Evolutionary conservation across 768 basidiomycete species (phyloP), one percentile per base, ranked within the genome.

Genomic region (Xanthoconium stramineum): DNA sequence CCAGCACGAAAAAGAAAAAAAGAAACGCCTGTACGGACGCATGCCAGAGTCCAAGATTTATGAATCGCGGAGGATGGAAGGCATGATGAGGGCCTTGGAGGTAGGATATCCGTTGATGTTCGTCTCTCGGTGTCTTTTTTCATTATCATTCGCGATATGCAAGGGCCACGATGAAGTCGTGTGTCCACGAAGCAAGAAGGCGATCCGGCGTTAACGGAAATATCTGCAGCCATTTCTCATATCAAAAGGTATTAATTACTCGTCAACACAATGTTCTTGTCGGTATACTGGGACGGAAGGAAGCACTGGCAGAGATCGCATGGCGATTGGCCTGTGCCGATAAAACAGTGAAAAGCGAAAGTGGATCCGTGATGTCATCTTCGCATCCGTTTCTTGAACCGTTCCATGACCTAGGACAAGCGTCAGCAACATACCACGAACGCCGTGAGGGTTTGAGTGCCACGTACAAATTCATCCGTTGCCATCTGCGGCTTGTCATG

Each of bases 331-430:
- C 19, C 14, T 8, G 30, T 33, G 43, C 15, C n/a, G 42, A 24
- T 10, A 24, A 12, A 19, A 19, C 19, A 19, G 38, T 39, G 15
- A 19, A 19, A 17, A 24, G 30, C 0, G 14, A 19, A 49, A 32
- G 17, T 6, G 13, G 10, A 14, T 19, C 24, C 39, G 10, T 7
- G 32, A 33, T 5, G 56, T 74, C 74, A 91, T 69, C 87, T 89
- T 39, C 88, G 83, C 90, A 94, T 92, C 55, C 94, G 78, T 75
- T 98, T 97, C 80, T 96, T 98, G 80, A 98, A 98, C 33, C 96
- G 84, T 72, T 96, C 94, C 91, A 94, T 91, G 52, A 91, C 91
- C 89, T 92, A 60, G 12, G n/a, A 33, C n/a, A 10, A 30, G 17
- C 20, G 15, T 56, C 11, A 53, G 5, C 20, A 33, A 38, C 32